A percentile compares a stretch with the other conserved stretches of the same genome.
These are phyloP conservation scores for Leptodontidium sp. DNA, from an alignment of 2,329 filamentous ascomycete genomes.

Conservation along the genomic window DNA sequence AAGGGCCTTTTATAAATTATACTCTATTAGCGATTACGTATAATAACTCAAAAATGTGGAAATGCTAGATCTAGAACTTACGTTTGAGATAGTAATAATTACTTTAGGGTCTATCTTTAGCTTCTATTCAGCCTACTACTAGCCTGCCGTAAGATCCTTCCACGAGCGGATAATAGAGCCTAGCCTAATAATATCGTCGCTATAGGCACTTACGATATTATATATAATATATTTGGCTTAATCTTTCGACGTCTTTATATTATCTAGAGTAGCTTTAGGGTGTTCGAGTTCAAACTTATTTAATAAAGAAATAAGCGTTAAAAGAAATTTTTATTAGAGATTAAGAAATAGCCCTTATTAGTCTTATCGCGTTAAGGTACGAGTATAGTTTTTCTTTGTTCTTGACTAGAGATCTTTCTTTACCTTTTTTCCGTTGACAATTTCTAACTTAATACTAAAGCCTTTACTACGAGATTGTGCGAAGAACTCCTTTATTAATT, in stretches of 20 bases:
- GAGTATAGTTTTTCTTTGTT: conserved; percentile 31
- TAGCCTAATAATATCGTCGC: conserved; percentile 14
- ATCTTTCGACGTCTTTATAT: conserved; percentile 26
- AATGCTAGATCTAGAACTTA: conserved; percentile 8
- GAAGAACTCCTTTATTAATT: conserved; percentile 29
- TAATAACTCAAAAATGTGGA: conserved; percentile 15
- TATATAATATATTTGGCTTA: conserved; percentile 20
- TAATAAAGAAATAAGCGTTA: conserved; percentile 19
- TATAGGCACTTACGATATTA: conserved; percentile 21
- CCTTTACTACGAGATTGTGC: conserved; percentile 30
- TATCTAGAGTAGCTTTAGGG: conserved; percentile 10
- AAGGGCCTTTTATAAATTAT: conserved; percentile 22
- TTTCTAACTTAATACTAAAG: conserved; percentile 28
- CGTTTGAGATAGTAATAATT: conserved; percentile 18
- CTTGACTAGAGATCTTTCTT: conserved; percentile 28
- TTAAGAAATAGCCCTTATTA: conserved; percentile 25
- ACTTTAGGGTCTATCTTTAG: conserved; percentile 11
- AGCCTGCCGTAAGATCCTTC: conserved; percentile 9
- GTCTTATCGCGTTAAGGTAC: conserved; percentile 23
- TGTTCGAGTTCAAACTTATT: conserved; percentile 19
- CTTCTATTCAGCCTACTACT: background rate
- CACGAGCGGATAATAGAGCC: conserved; percentile 6
- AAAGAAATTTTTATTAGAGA: conserved; percentile 52
- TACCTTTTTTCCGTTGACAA: conserved; percentile 28
- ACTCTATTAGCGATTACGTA: conserved; percentile 9